Evolutionary conservation across 2,329 filamentous ascomycete genomes (phyloP).

Genomic region (Cladosporium sp.): DNA sequence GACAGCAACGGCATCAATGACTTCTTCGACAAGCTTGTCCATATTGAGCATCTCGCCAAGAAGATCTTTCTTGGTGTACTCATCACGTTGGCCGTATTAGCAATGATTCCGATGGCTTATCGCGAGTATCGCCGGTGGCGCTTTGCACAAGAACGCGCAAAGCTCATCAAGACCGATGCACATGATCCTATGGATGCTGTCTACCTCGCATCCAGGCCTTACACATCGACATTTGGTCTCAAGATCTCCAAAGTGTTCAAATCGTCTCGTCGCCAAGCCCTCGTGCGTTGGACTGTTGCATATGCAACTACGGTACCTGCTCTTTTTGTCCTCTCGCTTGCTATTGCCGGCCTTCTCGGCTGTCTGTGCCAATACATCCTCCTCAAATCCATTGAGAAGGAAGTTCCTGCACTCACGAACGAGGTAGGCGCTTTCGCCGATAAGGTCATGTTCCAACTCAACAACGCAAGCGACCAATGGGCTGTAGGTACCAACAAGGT

Average conservation of each 20-base stretch:
- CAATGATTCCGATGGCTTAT: slow-evolving; percentile 74
- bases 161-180: slow-evolving; percentile 60
- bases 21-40: slow-evolving; percentile 73
- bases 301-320: slow-evolving; percentile 83
- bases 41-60: slow-evolving; percentile 63
- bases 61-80: slow-evolving; percentile 75
- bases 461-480: slow-evolving; percentile 72
- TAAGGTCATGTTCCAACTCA: slow-evolving; percentile 68
- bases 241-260: slow-evolving; percentile 63
- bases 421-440: slow-evolving; percentile 77
- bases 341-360: slow-evolving; percentile 73
- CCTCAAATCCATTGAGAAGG: slow-evolving; percentile 66
- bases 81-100: slow-evolving; percentile 64
- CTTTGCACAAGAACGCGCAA: slow-evolving; percentile 65
- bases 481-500: slow-evolving; percentile 70
- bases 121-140: slow-evolving; percentile 75
- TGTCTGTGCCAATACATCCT: slow-evolving; percentile 79
- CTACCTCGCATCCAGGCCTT: slow-evolving; percentile 79
- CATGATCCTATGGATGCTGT: slow-evolving; percentile 83
- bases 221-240: slow-evolving; percentile 69
- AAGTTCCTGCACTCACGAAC: slow-evolving; percentile 69
- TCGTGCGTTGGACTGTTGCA: slow-evolving; percentile 77
- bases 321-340: slow-evolving; percentile 80
- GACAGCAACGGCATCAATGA: slow-evolving; percentile 74
- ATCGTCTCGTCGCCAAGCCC: slow-evolving; percentile 60